Percentiles rank a stretch among this genome's conserved stretches.
phyloP scores from a whole-genome alignment of 2,329 filamentous ascomycete species.

The Sclerotinia minor region DNA sequence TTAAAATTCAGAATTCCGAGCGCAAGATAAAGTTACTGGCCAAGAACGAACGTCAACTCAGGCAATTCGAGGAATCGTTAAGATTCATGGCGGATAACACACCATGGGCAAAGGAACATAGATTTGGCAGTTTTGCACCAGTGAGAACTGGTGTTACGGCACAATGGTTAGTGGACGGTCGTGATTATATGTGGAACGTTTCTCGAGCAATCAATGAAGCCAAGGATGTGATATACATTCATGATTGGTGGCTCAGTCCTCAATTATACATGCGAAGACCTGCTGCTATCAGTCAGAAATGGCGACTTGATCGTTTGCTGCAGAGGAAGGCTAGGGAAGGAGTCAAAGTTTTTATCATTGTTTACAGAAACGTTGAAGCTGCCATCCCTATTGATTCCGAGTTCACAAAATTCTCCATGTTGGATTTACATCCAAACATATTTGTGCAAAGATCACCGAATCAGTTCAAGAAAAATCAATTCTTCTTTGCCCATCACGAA shows the following conservation, averaged over 20 bases:
- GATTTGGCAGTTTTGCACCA: slow-evolving; percentile 92
- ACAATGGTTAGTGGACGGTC: slow-evolving; percentile 93
- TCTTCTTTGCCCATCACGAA: slow-evolving; percentile 99
- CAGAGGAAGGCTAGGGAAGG: slow-evolving; percentile 91
- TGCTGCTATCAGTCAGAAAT: slow-evolving; percentile 95
- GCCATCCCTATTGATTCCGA: slow-evolving; percentile 97
- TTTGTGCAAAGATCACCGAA: slow-evolving; percentile 96
- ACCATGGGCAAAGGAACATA: slow-evolving; percentile 77
- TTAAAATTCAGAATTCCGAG: slow-evolving; percentile 89
- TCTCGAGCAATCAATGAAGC: slow-evolving; percentile 96
- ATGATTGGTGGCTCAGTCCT: slow-evolving; percentile 98
- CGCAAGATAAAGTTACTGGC: slow-evolving; percentile 88
- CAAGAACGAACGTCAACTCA: slow-evolving; percentile 82
- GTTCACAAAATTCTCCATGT: slow-evolving; percentile 93
- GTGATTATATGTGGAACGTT: slow-evolving; percentile 99
- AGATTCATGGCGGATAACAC: slow-evolving; percentile 80
- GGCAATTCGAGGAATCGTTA: slow-evolving; percentile 93
- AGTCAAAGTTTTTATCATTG: slow-evolving; percentile 95
- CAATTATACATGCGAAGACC: slow-evolving; percentile 94
- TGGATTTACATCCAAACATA: slow-evolving; percentile 93
- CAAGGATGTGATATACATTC: slow-evolving; percentile 96
- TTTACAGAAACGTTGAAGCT: slow-evolving; percentile 96
- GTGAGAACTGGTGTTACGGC: slow-evolving; percentile 84
- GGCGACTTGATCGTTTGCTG: slow-evolving; percentile 90
- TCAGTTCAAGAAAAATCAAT: slow-evolving; percentile 97